Evolutionary conservation across 345 rosid genomes (phyloP).

Genomic region (Capsella bursapastoris): DNA sequence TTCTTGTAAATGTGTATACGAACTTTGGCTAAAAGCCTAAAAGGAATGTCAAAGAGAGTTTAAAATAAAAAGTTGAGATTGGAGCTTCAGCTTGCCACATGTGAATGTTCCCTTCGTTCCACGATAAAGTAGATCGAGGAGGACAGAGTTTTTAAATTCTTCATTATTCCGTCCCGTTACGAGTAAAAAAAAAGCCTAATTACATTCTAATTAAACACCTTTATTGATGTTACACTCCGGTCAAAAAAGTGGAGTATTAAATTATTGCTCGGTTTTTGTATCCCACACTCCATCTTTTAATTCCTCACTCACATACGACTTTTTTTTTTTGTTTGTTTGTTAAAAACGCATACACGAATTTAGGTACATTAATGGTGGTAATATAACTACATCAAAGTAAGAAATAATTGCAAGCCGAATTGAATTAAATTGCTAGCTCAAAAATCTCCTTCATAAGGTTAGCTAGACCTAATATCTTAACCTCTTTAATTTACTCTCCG

Average conservation of each 20-base stretch:
- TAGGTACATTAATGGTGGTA: slow-evolving; percentile 15
- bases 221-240: slow-evolving; percentile 38
- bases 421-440: slow-evolving; percentile 4
- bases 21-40: slow-evolving; percentile 7
- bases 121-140: slow-evolving; percentile 8
- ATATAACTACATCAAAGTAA: slow-evolving; percentile 18
- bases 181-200: slow-evolving; percentile 9
- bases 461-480: slow-evolving; percentile 3
- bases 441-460: background rate
- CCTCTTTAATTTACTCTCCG: slow-evolving; percentile 4
- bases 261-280: slow-evolving; percentile 29
- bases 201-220: slow-evolving; percentile 21
- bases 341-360: slow-evolving; percentile 29
- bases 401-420: slow-evolving; percentile 26
- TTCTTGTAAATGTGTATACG: background rate
- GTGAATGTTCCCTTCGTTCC: slow-evolving; percentile 37
- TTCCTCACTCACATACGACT: slow-evolving; percentile 23
- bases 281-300: slow-evolving; percentile 19
- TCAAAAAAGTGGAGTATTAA: slow-evolving; percentile 29
- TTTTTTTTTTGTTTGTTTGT: slow-evolving; percentile 21
- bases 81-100: slow-evolving; percentile 17
- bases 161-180: background rate
- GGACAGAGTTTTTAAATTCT: slow-evolving; percentile 6
- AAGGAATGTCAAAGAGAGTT: slow-evolving; percentile 27
- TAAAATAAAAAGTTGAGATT: too few relatives aligned